phyloP scores from a whole-genome alignment of 208 protist species.

The Endotrypanum monterogeii region DNA sequence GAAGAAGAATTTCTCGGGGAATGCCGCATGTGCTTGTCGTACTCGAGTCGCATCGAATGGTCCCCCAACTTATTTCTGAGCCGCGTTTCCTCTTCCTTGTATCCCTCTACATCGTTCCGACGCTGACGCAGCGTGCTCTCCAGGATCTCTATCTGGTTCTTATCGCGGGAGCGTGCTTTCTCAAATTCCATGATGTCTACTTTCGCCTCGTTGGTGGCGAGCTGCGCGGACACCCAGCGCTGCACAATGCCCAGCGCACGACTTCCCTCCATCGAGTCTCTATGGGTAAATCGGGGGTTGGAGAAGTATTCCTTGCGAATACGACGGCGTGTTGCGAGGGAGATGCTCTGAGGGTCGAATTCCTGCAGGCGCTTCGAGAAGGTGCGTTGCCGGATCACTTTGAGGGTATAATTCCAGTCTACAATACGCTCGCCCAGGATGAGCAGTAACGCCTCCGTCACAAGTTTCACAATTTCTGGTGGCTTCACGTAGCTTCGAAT shows the following conservation, averaged over 20 bases:
- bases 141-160: constrained; percentile 21
- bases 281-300: constrained; percentile 53
- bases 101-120: constrained; percentile 14
- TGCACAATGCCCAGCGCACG: constrained; percentile 50
- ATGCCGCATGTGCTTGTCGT: not conserved
- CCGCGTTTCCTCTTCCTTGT: constrained; percentile 19
- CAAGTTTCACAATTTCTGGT: constrained; percentile 50
- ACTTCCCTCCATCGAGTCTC: constrained; percentile 51
- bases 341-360: constrained; percentile 44
- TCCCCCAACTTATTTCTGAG: constrained; percentile 15
- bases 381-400: constrained; percentile 34
- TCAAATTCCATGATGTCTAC: constrained; percentile 21
- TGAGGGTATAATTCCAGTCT: constrained; percentile 34
- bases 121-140: constrained; percentile 17
- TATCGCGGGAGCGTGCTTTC: constrained; percentile 5
- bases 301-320: constrained; percentile 34
- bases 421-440: constrained; percentile 35
- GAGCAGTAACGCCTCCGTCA: constrained; percentile 44
- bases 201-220: constrained; percentile 30
- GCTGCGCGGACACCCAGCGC: constrained; percentile 50
- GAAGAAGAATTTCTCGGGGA: not conserved
- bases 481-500: constrained; percentile 60
- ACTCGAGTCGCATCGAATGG: constrained; percentile 10
- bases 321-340: constrained; percentile 13
- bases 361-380: constrained; percentile 38